Percentiles rank a stretch among this genome's conserved stretches.
phyloP scores from a whole-genome alignment of 2,329 filamentous ascomycete species.

The Aureobasidium zeae region DNA sequence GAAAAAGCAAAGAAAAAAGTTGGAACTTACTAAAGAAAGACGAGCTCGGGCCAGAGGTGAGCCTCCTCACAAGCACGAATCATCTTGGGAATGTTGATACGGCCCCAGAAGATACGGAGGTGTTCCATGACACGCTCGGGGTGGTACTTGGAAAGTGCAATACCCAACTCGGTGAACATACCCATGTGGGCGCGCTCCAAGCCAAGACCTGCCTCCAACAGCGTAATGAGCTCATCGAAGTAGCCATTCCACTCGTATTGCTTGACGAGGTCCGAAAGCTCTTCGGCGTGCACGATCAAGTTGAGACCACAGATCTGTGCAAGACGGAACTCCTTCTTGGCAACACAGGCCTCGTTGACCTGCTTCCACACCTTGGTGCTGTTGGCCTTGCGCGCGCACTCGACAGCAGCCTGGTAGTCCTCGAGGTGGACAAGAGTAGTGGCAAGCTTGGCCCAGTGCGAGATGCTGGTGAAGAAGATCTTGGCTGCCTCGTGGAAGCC shows the following conservation, averaged over 20 bases:
- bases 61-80: conserved; percentile 89
- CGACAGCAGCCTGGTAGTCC: conserved; percentile 95
- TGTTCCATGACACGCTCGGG: conserved; percentile 97
- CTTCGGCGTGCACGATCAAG: conserved; percentile 93
- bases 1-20: background rate
- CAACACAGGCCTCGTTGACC: conserved; percentile 90
- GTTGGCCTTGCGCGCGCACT: conserved; percentile 96
- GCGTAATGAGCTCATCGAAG: conserved; percentile 92
- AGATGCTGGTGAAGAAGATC: conserved; percentile 97
- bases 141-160: conserved; percentile 88
- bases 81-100: conserved; percentile 97
- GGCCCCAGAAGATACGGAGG: conserved; percentile 94
- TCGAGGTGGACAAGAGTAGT: conserved; percentile 94
- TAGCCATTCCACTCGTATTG: conserved; percentile 96
- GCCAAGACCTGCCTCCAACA: conserved; percentile 90
- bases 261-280: conserved; percentile 83
- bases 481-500: conserved; percentile 92
- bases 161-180: conserved; percentile 89
- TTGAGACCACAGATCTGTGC: conserved; percentile 98
- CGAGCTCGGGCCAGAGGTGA: conserved; percentile 91
- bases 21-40: conserved; percentile 65
- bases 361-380: conserved; percentile 99
- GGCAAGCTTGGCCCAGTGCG: conserved; percentile 98
- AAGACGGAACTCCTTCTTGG: conserved; percentile 97
- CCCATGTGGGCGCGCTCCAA: conserved; percentile 69